Percentiles rank a stretch among this genome's conserved stretches.
Evolutionary conservation across 1,284 basidiomycete genomes (phyloP).

Genomic region (Veloboletus limbatus): DNA sequence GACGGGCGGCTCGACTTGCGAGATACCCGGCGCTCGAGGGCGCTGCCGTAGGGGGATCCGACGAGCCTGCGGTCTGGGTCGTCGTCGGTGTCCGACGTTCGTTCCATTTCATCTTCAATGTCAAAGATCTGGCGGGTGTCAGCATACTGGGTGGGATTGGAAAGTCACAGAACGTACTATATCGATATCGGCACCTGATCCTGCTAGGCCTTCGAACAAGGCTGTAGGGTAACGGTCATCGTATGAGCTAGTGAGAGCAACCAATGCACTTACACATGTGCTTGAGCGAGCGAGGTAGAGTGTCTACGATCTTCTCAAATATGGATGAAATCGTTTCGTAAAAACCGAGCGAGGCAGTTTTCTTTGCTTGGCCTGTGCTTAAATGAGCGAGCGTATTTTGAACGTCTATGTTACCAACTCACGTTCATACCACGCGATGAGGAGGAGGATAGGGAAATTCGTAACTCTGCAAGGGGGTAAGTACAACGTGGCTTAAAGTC

Average conservation of each 20-base stretch:
- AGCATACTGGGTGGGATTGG: background rate
- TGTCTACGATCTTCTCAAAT: conserved; percentile 68
- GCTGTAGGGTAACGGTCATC: conserved; percentile 41
- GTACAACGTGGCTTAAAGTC: background rate
- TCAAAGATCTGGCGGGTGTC: conserved; percentile 68
- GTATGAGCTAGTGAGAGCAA: conserved; percentile 9
- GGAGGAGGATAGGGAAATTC: conserved; percentile 81
- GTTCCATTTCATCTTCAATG: conserved; percentile 42
- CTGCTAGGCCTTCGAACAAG: conserved; percentile 77
- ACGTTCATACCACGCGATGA: conserved; percentile 83
- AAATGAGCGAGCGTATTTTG: conserved; percentile 4
- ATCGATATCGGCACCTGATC: conserved; percentile 73
- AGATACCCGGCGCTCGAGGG: conserved; percentile 33
- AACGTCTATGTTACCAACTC: conserved; percentile 4
- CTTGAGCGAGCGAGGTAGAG: conserved; percentile 67
- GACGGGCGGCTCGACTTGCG: conserved; percentile 34
- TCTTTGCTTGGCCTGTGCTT: conserved; percentile 57
- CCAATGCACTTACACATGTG: conserved; percentile 56
- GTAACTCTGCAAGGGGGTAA: conserved; percentile 53
- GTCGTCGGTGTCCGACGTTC: conserved; percentile 8
- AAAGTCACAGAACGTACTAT: conserved; percentile 45
- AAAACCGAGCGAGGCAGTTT: conserved; percentile 57
- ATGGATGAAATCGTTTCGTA: conserved; percentile 68
- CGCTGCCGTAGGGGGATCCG: conserved; percentile 11
- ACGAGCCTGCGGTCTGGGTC: conserved; percentile 14